Evolutionary conservation across 495 filamentous ascomycete genomes (phyloP), one percentile per base, ranked within the genome.

Genomic region (Aspergillus heteromorphus): DNA sequence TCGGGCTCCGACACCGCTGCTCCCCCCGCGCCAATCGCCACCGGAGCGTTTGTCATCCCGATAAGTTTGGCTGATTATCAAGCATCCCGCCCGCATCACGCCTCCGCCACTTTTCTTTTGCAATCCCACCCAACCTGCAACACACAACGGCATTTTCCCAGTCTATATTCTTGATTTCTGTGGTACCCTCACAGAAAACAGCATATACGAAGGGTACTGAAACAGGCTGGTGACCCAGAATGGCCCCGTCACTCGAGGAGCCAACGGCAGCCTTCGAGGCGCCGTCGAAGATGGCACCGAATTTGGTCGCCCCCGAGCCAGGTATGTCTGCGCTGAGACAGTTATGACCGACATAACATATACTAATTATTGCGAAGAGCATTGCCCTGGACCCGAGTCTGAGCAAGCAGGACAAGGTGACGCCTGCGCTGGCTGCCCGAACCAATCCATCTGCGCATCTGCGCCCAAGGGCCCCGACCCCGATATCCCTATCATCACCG

Each of bases 391-490:
- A 2, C 93, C 93, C 31, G 90, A 96, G 72, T 93, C 89, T 21
- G 79, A 89, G 57, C 69, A 83, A 61, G 93, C 93, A 31, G 93
- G 93, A 51, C 80, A 86, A 73, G 85, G 83, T 49, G 89, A 92
- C 68, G 88, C 91, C 43, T 98, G 93, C 73, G 89, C 85, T 42
- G 89, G 90, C 40, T 98, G 93, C 64, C 93, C 93, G 2, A 98
- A 98, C 72, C 92, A 98, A 78, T 69, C 80, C 13, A 97, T 98
- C 58, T 98, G 93, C 74, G 91, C 92, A 38, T 86, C 91, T 1
- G 86, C 91, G 1, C 93, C 95, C 23, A 97, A 96, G 70, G 93
- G 92, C 2, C 92, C 95, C 11, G 93, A 98, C 67, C 93, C 92
- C 0, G 95, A 97, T 68, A 84, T 97, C 51, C 85, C 91, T 0